Percentiles rank a stretch among this genome's conserved stretches.
Evolutionary conservation across 805 yeast genomes (phyloP).

Genomic region (Candida nitratophila): DNA sequence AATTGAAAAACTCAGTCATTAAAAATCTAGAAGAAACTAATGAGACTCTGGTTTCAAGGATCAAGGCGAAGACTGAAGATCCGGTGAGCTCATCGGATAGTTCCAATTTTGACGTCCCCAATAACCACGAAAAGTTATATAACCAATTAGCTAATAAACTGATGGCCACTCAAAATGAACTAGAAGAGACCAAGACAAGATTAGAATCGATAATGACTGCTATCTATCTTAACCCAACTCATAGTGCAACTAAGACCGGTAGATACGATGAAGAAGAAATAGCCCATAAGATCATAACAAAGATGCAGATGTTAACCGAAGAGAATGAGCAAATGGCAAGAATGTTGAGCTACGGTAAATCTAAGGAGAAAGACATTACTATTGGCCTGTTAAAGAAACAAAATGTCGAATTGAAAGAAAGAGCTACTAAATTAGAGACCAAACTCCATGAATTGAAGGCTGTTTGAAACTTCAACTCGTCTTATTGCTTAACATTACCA

Average conservation of each 20-base stretch:
- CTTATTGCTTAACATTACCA: no score
- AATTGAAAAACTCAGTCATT: constrained; percentile 47
- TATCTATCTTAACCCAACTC: constrained; percentile 42
- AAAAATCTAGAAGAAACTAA: constrained; percentile 39
- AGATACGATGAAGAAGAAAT: constrained; percentile 68
- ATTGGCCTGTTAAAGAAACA: constrained; percentile 51
- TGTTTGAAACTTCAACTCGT: not conserved
- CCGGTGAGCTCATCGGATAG: not conserved
- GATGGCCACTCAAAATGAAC: constrained; percentile 32
- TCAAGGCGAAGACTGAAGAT: constrained; percentile 31
- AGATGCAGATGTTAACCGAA: constrained; percentile 50
- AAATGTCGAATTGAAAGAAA: constrained; percentile 37
- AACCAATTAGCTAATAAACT: constrained; percentile 21
- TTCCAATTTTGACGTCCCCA: constrained; percentile 22
- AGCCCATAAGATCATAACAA: constrained; percentile 62
- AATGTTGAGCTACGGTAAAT: constrained; percentile 69
- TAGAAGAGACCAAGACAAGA: constrained; percentile 53
- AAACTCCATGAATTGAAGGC: constrained; percentile 12
- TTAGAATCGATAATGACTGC: constrained; percentile 60
- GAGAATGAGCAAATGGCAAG: constrained; percentile 68
- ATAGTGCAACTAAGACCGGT: constrained; percentile 42
- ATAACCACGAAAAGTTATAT: constrained; percentile 26
- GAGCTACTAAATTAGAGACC: constrained; percentile 22
- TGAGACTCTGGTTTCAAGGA: constrained; percentile 31
- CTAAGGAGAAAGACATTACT: constrained; percentile 64